A percentile compares a stretch with the other conserved stretches of the same genome.
These are phyloP conservation scores for Fusarium sp. DNA, from an alignment of 2,329 filamentous ascomycete species.

Conservation along the genomic window DNA sequence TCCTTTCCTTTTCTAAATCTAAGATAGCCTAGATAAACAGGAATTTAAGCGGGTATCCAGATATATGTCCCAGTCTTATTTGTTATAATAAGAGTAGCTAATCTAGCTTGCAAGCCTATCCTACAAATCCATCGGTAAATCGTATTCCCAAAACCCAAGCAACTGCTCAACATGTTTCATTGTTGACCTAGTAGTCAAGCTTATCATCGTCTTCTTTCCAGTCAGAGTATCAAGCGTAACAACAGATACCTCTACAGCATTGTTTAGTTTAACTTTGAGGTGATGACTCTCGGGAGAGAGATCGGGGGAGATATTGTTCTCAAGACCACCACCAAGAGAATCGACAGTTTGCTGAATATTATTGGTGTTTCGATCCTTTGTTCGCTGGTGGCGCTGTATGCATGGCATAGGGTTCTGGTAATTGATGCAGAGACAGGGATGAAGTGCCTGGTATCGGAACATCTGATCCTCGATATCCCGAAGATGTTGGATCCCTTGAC, in stretches of 20 bases:
- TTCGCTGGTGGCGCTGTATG: fast-evolving
- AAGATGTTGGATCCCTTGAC: neutral
- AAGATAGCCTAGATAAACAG: too few species aligned
- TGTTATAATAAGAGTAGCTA: neutral
- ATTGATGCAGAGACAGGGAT: neutral
- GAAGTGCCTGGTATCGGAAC: neutral
- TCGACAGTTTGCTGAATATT: too few species aligned
- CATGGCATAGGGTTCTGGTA: too few species aligned
- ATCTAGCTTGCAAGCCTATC: neutral
- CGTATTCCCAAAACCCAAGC: neutral
- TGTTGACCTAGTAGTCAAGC: neutral
- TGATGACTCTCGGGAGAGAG: neutral
- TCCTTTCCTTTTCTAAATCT: too few species aligned
- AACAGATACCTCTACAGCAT: neutral
- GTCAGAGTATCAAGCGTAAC: neutral
- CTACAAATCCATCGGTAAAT: fast-evolving
- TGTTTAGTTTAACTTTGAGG: neutral
- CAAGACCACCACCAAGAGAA: fast-evolving
- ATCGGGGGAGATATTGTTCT: neutral
- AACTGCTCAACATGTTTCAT: neutral
- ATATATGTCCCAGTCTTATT: fast-evolving
- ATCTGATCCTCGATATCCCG: neutral
- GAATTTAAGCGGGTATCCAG: neutral
- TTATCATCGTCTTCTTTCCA: conserved; percentile 2
- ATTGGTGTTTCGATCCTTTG: fast-evolving